Base-by-base conservation (phyloP, 2,329 filamentous ascomycete species). In the Verticillium albo-atrum region DNA sequence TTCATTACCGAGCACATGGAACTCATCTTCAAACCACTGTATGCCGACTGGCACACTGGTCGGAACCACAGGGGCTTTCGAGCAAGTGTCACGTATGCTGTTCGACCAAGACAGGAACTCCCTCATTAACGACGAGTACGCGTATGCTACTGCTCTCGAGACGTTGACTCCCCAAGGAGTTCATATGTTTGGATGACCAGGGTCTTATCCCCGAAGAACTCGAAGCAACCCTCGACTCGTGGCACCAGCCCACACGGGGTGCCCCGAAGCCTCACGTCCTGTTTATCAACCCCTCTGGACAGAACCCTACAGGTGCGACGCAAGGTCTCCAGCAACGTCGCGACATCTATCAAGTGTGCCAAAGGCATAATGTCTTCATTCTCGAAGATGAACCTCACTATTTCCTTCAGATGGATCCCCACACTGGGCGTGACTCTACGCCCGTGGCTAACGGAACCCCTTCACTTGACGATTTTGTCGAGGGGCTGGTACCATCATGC, bases 301-400 rank as follows among this genome's bases (percentile, higher is more conserved):
- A 96, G 75, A 97, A 97, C 72, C 92, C 92, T 0, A 96, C 92
- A 0, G 92, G 92, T 9, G 87, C 91, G 10, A 96, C 92, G 3
- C 90, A 93, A 71, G 81, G 86, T 50, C 71, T 75, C 3, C 78
- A 86, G 69, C 81, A 92, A 60, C 81, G 92, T 57, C 80, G 81
- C 64, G 89, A 85, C 23, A 80, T 97, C 50, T 96, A 96, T 74
- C 79, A 79, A 28, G 82, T 96, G 14, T 89, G 88, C 32, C 88
- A 89, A 70, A 91, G 91, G 75, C 91, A 96, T 73, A 90, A 96
- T 70, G 69, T 97, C 37, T 89, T 85, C 75, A 92, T 97, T 69
- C 77, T 97, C 65, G 92, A 97, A 77, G 92, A 97, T 70, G 92
- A 97, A 71, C 92, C 92, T 2, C 97, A 97, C 77, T 97, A 95